Base-by-base conservation (phyloP, 805 yeast genomes). In the Teunomyces gatunensis region DNA sequence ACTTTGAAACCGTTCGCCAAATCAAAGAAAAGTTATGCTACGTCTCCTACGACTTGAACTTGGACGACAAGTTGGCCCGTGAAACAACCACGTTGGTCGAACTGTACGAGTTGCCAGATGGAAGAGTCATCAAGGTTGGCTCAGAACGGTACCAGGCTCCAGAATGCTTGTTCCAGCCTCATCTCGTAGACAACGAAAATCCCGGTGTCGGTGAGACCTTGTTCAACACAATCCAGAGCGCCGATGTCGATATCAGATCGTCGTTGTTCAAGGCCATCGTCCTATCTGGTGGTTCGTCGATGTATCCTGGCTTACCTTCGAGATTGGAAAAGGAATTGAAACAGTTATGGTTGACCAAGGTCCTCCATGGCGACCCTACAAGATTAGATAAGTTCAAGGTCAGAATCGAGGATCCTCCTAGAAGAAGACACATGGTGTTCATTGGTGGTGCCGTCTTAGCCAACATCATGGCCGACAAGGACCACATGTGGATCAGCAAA, bases 361-460 rank as follows among this genome's bases (percentile, higher is more conserved):
- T 94, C 15, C 80, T 94, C 51, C 82, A 85, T 54, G 90, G 90
- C 44, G 96, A 94, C 69, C 84, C 97, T 23, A 63, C 89, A 13
- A 79, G 98, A 62, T 77, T 94, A 55, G 87, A 81, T 52, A 91
- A 91, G 69, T 92, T 94, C 72, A 94, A 94, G 70, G 97, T 94
- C 35, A 83, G 92, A 70, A 94, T 94, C 60, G 98, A 94, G 68
- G 98, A 94, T 67, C 98, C 99, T 36, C 99, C 99, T 56, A 83
- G 98, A 76, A 89, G 99, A 77, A 87, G 91, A 67, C 97, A 94
- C 69, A 92, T 94, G 97, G 99, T 94, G 30, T 94, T 94, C 70
- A 84, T 92, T 56, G 99, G 99, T 58, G 99, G 99, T 59, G 98
- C 98, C 4, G 98, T 94, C 17, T 78, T 94, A 64, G 98, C 99